Conservation (phyloP, 2,329 filamentous ascomycete species). For the Coniochaeta ligniaria region DNA sequence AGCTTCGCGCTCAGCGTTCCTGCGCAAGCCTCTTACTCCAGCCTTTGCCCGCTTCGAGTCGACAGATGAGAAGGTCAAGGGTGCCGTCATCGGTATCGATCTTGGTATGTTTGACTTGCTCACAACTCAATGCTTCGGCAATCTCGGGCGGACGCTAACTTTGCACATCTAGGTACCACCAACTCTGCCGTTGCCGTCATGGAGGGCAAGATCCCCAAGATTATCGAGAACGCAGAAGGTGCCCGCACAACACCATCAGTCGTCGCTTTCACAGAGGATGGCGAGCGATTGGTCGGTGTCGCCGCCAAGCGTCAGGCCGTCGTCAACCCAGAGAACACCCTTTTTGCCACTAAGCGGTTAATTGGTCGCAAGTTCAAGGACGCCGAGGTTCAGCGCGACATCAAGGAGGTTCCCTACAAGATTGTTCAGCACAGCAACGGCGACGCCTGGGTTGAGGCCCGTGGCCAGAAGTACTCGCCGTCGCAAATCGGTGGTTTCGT, state of each 20-base stretch:
- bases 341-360: slow-evolving; percentile 97
- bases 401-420: slow-evolving; percentile 98
- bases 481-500: slow-evolving; percentile 98
- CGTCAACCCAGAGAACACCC: slow-evolving; percentile 96
- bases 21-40: slow-evolving; percentile 64
- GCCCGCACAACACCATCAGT: slow-evolving; percentile 88
- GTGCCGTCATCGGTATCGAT: slow-evolving; percentile 96
- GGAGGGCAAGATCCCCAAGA: slow-evolving; percentile 92
- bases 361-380: slow-evolving; percentile 97
- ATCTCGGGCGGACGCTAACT: not conserved
- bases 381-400: slow-evolving; percentile 87
- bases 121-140: not conserved
- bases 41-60: slow-evolving; percentile 74
- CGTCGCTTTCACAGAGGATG: slow-evolving; percentile 90
- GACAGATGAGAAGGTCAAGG: slow-evolving; percentile 83
- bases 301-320: slow-evolving; percentile 97
- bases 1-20: slow-evolving; percentile 59
- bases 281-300: slow-evolving; percentile 93
- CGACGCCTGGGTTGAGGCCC: slow-evolving; percentile 91
- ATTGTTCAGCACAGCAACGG: slow-evolving; percentile 96
- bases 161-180: slow-evolving; percentile 59
- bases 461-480: slow-evolving; percentile 91
- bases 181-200: slow-evolving; percentile 97
- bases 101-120: slow-evolving; percentile 56
- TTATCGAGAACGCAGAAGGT: slow-evolving; percentile 97